A percentile compares a stretch with the other conserved stretches of the same genome.
phyloP scores from a whole-genome alignment of 1,284 basidiomycete species.

The Leccinum pachyderme region DNA sequence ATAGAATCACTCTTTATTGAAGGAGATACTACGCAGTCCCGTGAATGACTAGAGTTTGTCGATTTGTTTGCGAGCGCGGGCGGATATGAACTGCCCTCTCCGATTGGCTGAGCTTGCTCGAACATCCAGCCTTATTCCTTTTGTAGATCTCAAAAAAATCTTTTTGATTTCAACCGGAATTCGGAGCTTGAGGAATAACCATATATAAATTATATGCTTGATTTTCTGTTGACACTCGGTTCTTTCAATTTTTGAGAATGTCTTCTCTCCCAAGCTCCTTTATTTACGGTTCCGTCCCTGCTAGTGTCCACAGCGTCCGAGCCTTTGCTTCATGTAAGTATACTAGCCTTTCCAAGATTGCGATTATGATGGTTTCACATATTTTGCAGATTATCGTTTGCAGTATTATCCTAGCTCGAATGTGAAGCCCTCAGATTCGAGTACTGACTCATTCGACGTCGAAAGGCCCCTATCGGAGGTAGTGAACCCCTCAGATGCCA shows the following conservation, averaged over 20 bases:
- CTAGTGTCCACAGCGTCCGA: conserved; percentile 50
- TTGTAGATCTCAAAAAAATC: background rate
- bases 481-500: conserved; percentile 27
- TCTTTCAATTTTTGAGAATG: conserved; percentile 28
- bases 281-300: conserved; percentile 46
- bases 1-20: background rate
- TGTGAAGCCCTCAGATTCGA: conserved; percentile 47
- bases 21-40: background rate
- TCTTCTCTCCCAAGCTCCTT: conserved; percentile 44
- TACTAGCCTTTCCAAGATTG: conserved; percentile 28
- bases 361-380: conserved; percentile 3
- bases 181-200: conserved; percentile 23
- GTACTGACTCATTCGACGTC: conserved; percentile 38
- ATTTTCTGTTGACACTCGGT: background rate
- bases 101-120: conserved; percentile 11
- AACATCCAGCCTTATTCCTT: background rate
- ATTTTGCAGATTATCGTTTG: conserved; percentile 54
- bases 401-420: conserved; percentile 62
- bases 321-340: conserved; percentile 46
- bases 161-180: background rate
- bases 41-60: background rate
- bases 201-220: conserved; percentile 3
- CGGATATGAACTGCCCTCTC: conserved; percentile 8
- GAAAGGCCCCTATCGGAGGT: conserved; percentile 17
- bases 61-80: background rate